phyloP scores from a whole-genome alignment of 768 basidiomycete species.

The Cystoderma amianthinum region DNA sequence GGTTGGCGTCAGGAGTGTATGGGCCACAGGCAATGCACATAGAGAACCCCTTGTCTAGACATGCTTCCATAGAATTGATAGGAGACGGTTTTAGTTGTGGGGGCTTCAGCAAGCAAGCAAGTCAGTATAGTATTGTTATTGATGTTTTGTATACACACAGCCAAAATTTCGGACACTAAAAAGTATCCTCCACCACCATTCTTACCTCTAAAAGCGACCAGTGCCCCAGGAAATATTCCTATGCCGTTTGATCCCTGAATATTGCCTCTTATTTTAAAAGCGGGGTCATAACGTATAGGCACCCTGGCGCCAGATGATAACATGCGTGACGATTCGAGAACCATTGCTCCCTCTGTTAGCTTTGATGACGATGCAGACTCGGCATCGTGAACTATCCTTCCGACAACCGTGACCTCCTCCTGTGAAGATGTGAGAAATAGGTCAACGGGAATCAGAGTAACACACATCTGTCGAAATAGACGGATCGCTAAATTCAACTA shows the following conservation, averaged over 20 bases:
- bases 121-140: background rate
- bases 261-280: conserved; percentile 60
- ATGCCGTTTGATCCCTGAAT: conserved; percentile 54
- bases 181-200: conserved; percentile 92
- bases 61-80: conserved; percentile 19
- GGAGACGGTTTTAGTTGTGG: conserved; percentile 49
- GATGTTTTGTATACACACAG: conserved; percentile 40
- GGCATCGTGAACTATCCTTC: conserved; percentile 65
- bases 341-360: conserved; percentile 66
- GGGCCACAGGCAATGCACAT: conserved; percentile 81
- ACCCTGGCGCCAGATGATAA: conserved; percentile 61
- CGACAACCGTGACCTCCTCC: conserved; percentile 66
- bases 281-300: conserved; percentile 62
- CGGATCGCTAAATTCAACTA: conserved; percentile 77
- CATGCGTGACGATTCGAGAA: conserved; percentile 80
- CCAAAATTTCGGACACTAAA: conserved; percentile 71
- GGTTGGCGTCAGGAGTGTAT: conserved; percentile 73
- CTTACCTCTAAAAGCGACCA: conserved; percentile 79
- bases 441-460: conserved; percentile 3
- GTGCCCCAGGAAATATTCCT: conserved; percentile 83
- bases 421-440: conserved; percentile 15
- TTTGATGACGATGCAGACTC: conserved; percentile 54
- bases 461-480: conserved; percentile 35
- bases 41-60: conserved; percentile 40
- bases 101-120: conserved; percentile 37